These are phyloP conservation scores for Glycyrrhiza uralensis DNA, from an alignment of 306 rosid genomes.

Conservation along the genomic window DNA sequence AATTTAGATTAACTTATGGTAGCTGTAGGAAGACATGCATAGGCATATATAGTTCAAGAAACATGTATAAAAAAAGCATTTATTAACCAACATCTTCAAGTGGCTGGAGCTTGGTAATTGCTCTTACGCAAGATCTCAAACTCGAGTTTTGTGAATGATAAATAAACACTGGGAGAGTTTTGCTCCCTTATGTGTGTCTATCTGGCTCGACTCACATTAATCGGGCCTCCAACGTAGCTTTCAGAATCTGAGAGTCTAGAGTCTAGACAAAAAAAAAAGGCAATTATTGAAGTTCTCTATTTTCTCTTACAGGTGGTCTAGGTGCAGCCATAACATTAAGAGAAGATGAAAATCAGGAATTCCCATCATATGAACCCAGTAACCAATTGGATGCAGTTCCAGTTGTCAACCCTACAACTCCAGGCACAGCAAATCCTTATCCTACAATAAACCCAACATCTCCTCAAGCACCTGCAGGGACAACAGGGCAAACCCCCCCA, in stretches of 20 bases:
- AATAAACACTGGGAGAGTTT: too few species aligned
- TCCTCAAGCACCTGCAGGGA: slow-evolving; percentile 49
- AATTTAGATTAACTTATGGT: slow-evolving; percentile 1
- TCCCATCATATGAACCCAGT: slow-evolving; percentile 41
- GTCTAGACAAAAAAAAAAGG: too few species aligned
- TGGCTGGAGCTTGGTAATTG: too few species aligned
- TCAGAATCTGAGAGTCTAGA: too few species aligned
- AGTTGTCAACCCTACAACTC: slow-evolving; percentile 68
- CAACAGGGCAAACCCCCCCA: slow-evolving; percentile 36
- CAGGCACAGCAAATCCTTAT: slow-evolving; percentile 51
- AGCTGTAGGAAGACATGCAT: neutral
- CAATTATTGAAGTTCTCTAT: neutral
- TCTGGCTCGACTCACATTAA: too few species aligned
- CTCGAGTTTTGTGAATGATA: too few species aligned
- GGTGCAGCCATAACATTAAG: slow-evolving; percentile 32
- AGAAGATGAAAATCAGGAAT: slow-evolving; percentile 42
- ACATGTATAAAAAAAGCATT: neutral
- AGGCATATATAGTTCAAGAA: neutral
- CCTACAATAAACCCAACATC: slow-evolving; percentile 41
- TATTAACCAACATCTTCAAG: too few species aligned
- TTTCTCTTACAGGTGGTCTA: slow-evolving; percentile 70
- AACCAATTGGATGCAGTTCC: slow-evolving; percentile 57
- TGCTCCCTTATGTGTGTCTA: too few species aligned
- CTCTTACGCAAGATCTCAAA: too few species aligned
- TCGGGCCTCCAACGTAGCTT: too few species aligned